Conservation (phyloP, 129 eudicot species). For the Centella asiatica region DNA sequence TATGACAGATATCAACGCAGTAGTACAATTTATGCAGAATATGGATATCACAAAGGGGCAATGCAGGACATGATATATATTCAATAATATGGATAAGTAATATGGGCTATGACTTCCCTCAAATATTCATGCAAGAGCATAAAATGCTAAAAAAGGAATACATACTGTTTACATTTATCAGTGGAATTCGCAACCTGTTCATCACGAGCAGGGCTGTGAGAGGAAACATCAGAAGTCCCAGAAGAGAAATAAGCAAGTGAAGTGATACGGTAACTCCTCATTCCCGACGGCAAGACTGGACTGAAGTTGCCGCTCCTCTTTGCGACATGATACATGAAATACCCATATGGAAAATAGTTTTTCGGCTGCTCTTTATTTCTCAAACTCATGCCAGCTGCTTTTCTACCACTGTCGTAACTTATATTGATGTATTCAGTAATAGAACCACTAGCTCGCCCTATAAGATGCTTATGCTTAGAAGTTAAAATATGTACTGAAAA, state of each 20-base stretch:
- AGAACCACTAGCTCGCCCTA: conserved; percentile 20
- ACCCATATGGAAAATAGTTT: conserved; percentile 35
- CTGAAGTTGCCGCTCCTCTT: conserved; percentile 35
- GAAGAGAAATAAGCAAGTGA: conserved; percentile 41
- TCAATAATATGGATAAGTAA: background rate
- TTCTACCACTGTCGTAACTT: conserved; percentile 39
- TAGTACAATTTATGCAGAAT: too few species aligned
- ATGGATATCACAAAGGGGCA: too few species aligned
- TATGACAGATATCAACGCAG: too few species aligned
- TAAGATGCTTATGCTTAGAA: conserved; percentile 17
- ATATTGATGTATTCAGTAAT: conserved; percentile 21
- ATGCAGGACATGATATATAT: background rate
- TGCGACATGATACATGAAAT: conserved; percentile 44
- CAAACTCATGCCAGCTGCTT: conserved; percentile 67
- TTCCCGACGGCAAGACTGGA: conserved; percentile 30
- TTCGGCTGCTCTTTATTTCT: conserved; percentile 40
- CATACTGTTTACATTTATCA: conserved; percentile 52
- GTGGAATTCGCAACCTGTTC: conserved; percentile 38
- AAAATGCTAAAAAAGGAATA: background rate
- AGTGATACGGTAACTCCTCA: conserved; percentile 39
- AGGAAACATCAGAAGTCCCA: conserved; percentile 43
- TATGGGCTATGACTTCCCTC: background rate
- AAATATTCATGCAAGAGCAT: background rate
- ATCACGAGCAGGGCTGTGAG: conserved; percentile 33
- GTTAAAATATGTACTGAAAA: conserved; percentile 22